phyloP scores from a whole-genome alignment of 176 grass and related monocot species.

The Eleusine coracana region DNA sequence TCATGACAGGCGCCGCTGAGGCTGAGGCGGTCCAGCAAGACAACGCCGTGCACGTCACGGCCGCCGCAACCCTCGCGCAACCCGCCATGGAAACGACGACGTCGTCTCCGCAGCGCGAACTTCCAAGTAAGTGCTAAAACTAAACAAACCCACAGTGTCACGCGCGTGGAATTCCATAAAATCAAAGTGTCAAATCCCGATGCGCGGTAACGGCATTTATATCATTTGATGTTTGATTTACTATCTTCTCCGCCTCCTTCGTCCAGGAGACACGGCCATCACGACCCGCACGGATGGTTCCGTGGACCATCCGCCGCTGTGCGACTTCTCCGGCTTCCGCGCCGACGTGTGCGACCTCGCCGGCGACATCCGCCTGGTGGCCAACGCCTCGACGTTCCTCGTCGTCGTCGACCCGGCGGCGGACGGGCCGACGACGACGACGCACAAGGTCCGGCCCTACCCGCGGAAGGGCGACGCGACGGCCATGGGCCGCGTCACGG shows the following conservation, averaged over 20 bases:
- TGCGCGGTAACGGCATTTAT: neutral
- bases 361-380: slow-evolving; percentile 73
- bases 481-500: slow-evolving; percentile 48
- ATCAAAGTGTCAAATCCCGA: neutral
- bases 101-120: neutral
- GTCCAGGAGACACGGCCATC: neutral
- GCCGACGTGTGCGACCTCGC: slow-evolving; percentile 66
- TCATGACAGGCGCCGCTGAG: neutral
- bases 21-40: neutral
- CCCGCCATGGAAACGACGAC: neutral
- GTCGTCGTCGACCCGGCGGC: slow-evolving; percentile 31
- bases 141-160: neutral
- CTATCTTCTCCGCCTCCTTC: neutral
- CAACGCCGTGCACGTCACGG: slow-evolving; percentile 22
- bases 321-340: slow-evolving; percentile 71
- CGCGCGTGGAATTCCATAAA: neutral
- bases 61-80: neutral
- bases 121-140: slow-evolving; percentile 6
- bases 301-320: slow-evolving; percentile 32
- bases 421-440: neutral
- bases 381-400: slow-evolving; percentile 52
- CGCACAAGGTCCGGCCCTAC: slow-evolving; percentile 67
- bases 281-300: neutral
- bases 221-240: neutral
- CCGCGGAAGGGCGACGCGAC: slow-evolving; percentile 76